A percentile compares a stretch with the other conserved stretches of the same genome.
phyloP scores from a whole-genome alignment of 306 rosid species.

The Lablab purpureus region DNA sequence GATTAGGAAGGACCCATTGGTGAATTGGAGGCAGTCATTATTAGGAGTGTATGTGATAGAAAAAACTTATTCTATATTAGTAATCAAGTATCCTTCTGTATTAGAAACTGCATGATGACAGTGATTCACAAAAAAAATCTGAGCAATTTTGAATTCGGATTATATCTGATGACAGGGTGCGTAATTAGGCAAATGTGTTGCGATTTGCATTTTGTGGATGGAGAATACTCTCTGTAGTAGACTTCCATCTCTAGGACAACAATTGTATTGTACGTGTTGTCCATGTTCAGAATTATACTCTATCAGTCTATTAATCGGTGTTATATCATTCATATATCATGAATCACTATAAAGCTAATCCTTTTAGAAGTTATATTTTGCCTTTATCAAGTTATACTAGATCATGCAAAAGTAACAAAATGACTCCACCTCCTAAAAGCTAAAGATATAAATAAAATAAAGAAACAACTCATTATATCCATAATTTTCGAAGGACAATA shows the following conservation, averaged over 20 bases:
- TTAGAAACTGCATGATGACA: not conserved
- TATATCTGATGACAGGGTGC: not conserved
- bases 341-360: conserved; percentile 1
- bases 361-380: conserved; percentile 2
- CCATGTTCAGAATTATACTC: not conserved
- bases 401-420: conserved; percentile 18
- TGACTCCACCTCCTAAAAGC: not conserved
- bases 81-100: not conserved
- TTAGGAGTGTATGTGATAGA: not conserved
- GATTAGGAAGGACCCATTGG: not conserved
- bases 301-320: not conserved
- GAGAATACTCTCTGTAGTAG: not conserved
- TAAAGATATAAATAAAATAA: not conserved
- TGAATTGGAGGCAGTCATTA: not conserved
- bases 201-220: not conserved
- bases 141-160: not conserved
- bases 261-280: not conserved
- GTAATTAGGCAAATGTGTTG: not conserved
- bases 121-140: not conserved
- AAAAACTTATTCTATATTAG: not conserved
- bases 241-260: not conserved
- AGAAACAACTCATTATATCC: conserved; percentile 29
- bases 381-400: conserved; percentile 15
- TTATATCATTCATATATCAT: not conserved
- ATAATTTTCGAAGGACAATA: conserved; percentile 25